Base-by-base conservation (phyloP, 192 early-diverging fungal genomes). In the Oehlia diaphana region DNA sequence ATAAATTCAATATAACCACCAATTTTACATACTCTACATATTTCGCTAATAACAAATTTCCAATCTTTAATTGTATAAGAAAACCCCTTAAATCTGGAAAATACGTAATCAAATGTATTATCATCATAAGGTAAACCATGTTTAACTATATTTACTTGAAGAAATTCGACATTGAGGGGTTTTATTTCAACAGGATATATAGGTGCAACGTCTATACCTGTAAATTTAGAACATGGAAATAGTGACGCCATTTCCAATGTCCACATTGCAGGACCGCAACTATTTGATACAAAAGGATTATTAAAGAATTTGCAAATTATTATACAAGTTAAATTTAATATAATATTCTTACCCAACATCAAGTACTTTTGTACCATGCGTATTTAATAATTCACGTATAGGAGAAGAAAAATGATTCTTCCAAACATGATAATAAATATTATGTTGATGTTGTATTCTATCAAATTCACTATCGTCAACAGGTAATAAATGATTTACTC, bases 181-280 rank as follows among this genome's bases (percentile, higher is more conserved):
- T 80, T 74, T 13, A 80, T 81, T 9, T 71, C 66, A 2, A 80
- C 31, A 4, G 84, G 84, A 65, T 81, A 85, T 26, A 73, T 83
- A 9, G 79, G 82, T 13, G 67, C 58, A 74, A 83, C 81, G 44
- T 85, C 84, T 23, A 85, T 19, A 0, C 80, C 84, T 31, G 44
- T 78, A 28, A 85, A 74, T 3, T 77, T 37, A 21, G 76, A 44
- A 4, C 28, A 26, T 33, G 80, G 82, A 75, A 78, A 79, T 0
- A 81, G 70, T 31, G 78, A 79, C 7, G 80, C 82, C 74, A 81
- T 78, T 65, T 85, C 84, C 65, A 85, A 49, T 6, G 79, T 63
- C 84, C 84, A 85, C 23, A 66, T 76, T 44, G 77, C 80, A 13
- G 82, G 78, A 21, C 84, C 84, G 75, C 84, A 85, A 9, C 84